These are phyloP conservation scores for Botryotinia convoluta DNA, from an alignment of 2,329 filamentous ascomycete species.

Conservation along the genomic window DNA sequence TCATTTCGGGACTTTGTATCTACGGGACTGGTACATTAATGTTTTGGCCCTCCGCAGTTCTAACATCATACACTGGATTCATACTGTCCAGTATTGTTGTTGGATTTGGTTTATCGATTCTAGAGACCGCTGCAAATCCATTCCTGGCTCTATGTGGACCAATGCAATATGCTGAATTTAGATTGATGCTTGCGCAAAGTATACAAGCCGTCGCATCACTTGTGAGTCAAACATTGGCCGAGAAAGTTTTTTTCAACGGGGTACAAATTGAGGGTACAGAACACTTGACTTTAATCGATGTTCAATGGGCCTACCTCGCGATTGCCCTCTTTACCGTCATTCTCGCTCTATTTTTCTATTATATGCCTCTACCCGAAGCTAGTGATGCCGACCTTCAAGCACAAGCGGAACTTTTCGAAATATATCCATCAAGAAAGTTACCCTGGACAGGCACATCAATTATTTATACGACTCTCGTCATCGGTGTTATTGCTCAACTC, in stretches of 20 bases:
- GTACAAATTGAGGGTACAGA: conserved; percentile 40
- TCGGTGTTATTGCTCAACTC: conserved; percentile 75
- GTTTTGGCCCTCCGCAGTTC: conserved; percentile 78
- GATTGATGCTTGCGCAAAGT: conserved; percentile 72
- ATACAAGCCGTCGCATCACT: conserved; percentile 75
- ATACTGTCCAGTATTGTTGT: conserved; percentile 72
- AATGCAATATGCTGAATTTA: conserved; percentile 67
- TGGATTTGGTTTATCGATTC: conserved; percentile 70
- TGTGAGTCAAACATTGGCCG: conserved; percentile 68
- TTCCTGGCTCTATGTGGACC: conserved; percentile 72
- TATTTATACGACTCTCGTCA: conserved; percentile 51
- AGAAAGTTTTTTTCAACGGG: conserved; percentile 69
- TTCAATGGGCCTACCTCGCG: conserved; percentile 84
- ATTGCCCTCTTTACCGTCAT: conserved; percentile 72
- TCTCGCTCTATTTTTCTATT: conserved; percentile 67
- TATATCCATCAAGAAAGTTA: conserved; percentile 28
- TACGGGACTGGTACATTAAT: conserved; percentile 78
- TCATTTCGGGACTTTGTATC: conserved; percentile 72
- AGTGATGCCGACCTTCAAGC: conserved; percentile 52
- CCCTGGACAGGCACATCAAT: conserved; percentile 42
- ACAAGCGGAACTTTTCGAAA: conserved; percentile 39
- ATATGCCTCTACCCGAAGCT: conserved; percentile 62
- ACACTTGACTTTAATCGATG: conserved; percentile 61
- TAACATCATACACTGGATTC: conserved; percentile 74
- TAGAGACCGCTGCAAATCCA: conserved; percentile 80